Evolutionary conservation across 371 early-diverging fungal genomes (phyloP).

Genomic region (Mortierella sp.): DNA sequence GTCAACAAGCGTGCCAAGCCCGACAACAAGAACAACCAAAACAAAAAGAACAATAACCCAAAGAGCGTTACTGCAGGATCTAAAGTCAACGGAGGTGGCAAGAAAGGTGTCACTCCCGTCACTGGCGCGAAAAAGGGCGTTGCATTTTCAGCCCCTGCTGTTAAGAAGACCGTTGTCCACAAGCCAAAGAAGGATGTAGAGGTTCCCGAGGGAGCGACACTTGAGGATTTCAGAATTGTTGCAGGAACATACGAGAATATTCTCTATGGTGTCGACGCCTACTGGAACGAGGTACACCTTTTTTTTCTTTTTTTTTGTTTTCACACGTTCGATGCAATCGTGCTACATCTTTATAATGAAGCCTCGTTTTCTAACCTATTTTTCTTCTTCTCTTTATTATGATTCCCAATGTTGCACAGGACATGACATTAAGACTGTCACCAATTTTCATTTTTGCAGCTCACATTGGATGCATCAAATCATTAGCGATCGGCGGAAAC

Average conservation of each 20-base stretch:
- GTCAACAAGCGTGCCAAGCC: slow-evolving; percentile 17
- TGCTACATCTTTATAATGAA: neutral
- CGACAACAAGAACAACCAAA: slow-evolving; percentile 5
- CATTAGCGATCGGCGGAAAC: slow-evolving; percentile 81
- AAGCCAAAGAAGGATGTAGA: slow-evolving; percentile 54
- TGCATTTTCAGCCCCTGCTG: slow-evolving; percentile 4
- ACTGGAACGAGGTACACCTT: slow-evolving; percentile 60
- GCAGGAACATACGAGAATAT: slow-evolving; percentile 97
- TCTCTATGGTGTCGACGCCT: slow-evolving; percentile 90
- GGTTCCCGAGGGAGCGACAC: slow-evolving; percentile 51
- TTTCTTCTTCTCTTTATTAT: neutral
- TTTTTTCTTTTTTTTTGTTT: neutral
- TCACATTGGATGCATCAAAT: slow-evolving; percentile 93
- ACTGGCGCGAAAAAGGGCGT: slow-evolving; percentile 5
- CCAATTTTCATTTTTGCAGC: slow-evolving; percentile 96
- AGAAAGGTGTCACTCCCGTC: slow-evolving; percentile 22
- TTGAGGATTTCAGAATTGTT: slow-evolving; percentile 77
- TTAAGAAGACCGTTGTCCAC: slow-evolving; percentile 20
- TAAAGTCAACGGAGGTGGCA: slow-evolving; percentile 1
- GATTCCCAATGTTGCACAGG: slow-evolving; percentile 6
- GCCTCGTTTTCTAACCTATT: neutral
- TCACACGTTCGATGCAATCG: too few relatives aligned
- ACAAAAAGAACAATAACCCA: slow-evolving; percentile 4
- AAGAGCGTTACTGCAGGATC: slow-evolving; percentile 6
- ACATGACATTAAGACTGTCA: slow-evolving; percentile 62